phyloP scores from a whole-genome alignment of 352 stramenopile species.

The Globisporangium paddicum region DNA sequence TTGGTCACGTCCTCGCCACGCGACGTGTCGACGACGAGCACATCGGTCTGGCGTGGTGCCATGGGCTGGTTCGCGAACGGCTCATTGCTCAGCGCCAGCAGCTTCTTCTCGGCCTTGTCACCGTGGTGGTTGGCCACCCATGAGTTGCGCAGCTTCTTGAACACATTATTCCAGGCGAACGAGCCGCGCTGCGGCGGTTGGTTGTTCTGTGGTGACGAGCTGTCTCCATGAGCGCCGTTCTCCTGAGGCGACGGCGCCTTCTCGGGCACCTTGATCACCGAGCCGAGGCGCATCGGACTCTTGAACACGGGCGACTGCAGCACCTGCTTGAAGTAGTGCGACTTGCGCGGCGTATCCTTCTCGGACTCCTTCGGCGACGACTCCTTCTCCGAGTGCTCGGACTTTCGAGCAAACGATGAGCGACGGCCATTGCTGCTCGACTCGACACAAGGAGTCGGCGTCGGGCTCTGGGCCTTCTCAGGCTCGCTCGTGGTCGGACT shows the following conservation, averaged over 20 bases:
- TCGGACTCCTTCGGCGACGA: constrained; percentile 17
- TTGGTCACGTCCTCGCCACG: constrained; percentile 80
- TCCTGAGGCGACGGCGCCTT: constrained; percentile 39
- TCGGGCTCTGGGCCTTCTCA: constrained; percentile 10
- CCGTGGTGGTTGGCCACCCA: constrained; percentile 54
- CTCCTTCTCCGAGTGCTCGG: constrained; percentile 10
- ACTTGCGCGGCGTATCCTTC: constrained; percentile 46
- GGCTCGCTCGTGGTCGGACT: constrained; percentile 4
- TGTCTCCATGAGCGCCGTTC: constrained; percentile 19
- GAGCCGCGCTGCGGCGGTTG: constrained; percentile 28
- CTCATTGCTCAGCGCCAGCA: constrained; percentile 69
- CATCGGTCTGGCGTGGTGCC: constrained; percentile 49
- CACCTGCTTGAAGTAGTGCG: constrained; percentile 84
- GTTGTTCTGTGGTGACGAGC: constrained; percentile 5
- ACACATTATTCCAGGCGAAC: constrained; percentile 80
- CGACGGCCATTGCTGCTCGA: constrained; percentile 12
- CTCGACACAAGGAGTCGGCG: constrained; percentile 14
- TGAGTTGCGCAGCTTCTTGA: constrained; percentile 77
- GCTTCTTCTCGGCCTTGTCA: constrained; percentile 65
- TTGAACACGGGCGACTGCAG: constrained; percentile 83
- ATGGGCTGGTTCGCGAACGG: constrained; percentile 45
- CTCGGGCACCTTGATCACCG: constrained; percentile 61
- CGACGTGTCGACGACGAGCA: constrained; percentile 76
- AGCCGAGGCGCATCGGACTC: constrained; percentile 67
- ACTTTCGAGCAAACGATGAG: constrained; percentile 4